Evolutionary conservation across 257 asterid species (phyloP).

Genomic region (Lantana camara): DNA sequence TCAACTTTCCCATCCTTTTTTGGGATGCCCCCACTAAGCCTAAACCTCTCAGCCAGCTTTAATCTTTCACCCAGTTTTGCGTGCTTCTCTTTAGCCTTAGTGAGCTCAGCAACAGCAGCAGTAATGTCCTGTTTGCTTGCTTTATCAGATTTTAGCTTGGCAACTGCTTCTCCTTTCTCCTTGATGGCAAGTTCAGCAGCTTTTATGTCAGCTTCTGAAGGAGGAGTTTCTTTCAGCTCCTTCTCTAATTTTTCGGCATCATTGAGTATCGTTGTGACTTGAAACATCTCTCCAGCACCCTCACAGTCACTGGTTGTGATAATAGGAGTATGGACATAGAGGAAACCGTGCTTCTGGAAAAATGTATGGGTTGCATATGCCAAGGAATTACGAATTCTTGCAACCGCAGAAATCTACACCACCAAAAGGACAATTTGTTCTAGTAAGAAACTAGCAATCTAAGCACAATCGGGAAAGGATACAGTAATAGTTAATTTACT

Average conservation of each 20-base stretch:
- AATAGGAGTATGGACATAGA: slow-evolving; percentile 91
- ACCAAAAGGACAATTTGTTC: slow-evolving; percentile 7
- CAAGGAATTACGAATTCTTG: slow-evolving; percentile 87
- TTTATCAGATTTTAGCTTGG: slow-evolving; percentile 68
- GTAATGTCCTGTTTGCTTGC: slow-evolving; percentile 58
- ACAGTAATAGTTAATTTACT: not conserved
- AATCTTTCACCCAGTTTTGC: slow-evolving; percentile 60
- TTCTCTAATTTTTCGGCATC: slow-evolving; percentile 81
- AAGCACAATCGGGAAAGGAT: too few relatives aligned
- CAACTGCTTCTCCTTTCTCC: slow-evolving; percentile 81
- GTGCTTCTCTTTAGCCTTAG: slow-evolving; percentile 68
- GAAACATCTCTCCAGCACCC: slow-evolving; percentile 99
- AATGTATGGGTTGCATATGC: slow-evolving; percentile 94
- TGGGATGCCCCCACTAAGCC: slow-evolving; percentile 67
- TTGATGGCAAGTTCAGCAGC: slow-evolving; percentile 63
- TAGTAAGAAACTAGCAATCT: slow-evolving; percentile 3
- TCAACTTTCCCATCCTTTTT: slow-evolving; percentile 84
- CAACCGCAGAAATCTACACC: slow-evolving; percentile 76
- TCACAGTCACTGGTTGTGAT: slow-evolving; percentile 97
- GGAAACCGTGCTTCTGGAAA: slow-evolving; percentile 86
- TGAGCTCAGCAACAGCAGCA: slow-evolving; percentile 74
- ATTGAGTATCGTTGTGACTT: slow-evolving; percentile 74
- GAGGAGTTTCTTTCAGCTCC: slow-evolving; percentile 75
- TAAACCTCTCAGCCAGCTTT: slow-evolving; percentile 62
- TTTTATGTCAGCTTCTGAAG: slow-evolving; percentile 62